These are phyloP conservation scores for Tetrahymena thermophila DNA, from an alignment of 73 alveolate species.

Conservation along the genomic window DNA sequence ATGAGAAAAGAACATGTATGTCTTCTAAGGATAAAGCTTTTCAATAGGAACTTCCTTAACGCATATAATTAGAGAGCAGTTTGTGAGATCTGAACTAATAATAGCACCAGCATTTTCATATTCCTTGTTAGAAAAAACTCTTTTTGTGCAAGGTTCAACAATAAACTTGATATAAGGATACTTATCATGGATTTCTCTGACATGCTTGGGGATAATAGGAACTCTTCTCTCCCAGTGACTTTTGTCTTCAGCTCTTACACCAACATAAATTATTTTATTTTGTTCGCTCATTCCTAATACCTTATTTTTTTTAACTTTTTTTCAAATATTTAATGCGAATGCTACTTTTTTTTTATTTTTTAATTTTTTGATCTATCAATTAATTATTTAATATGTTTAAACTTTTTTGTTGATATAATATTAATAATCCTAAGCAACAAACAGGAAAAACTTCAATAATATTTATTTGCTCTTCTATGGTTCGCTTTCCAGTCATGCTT, in stretches of 20 bases:
- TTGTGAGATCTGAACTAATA: constrained; percentile 57
- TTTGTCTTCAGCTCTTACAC: constrained; percentile 68
- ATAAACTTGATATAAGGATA: constrained; percentile 52
- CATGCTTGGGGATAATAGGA: constrained; percentile 70
- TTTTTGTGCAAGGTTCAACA: constrained; percentile 68
- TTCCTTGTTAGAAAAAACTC: constrained; percentile 71
- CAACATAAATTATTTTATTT: constrained; percentile 37
- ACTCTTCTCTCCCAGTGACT: constrained; percentile 82
- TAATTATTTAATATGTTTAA: neutral
- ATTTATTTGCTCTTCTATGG: neutral
- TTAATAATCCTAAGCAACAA: neutral
- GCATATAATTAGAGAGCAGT: constrained; percentile 66
- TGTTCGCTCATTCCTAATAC: constrained; percentile 24
- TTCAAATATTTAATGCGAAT: neutral
- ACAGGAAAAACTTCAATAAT: neutral
- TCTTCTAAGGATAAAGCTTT: constrained; percentile 48
- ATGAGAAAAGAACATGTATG: constrained; percentile 75
- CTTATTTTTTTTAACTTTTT: neutral
- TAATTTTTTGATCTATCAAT: neutral
- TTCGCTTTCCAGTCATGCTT: neutral
- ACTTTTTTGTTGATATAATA: neutral
- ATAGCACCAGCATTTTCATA: constrained; percentile 72
- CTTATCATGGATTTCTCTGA: constrained; percentile 20
- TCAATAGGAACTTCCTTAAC: constrained; percentile 75
- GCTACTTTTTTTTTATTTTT: neutral